Evolutionary conservation across 176 grass and related monocot genomes (phyloP), one percentile per base, ranked within the genome.

Genomic region (Zizania latifolia): DNA sequence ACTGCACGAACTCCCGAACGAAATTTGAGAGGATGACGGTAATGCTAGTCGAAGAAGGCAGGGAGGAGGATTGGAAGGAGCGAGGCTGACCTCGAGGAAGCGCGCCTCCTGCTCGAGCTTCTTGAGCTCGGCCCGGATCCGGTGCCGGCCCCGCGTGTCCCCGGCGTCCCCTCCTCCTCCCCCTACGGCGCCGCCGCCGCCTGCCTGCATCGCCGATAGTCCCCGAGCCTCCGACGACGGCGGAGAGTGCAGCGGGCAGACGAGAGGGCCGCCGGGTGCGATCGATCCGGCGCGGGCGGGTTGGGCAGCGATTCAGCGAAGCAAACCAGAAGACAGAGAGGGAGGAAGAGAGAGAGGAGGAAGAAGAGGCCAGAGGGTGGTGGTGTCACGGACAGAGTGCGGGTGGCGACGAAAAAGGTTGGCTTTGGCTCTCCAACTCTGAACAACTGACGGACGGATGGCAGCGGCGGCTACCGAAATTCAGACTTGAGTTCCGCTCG

Each of bases 61-160:
- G 14, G 26, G 10, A 2, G 33, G 65, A 33, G 26, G 55, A 12
- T 0, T 19, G 46, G 40, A 2, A 56, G 75, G 39, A 3, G 19
- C 2, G 16, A 5, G 66, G 48, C 78, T 4, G 30, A 90, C 88
- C 78, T 90, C 79, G 68, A 90, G 75, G 59, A 90, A 90, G 55
- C 83, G 87, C 17, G 88, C 68, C 68, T 86, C 88, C 62, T 86
- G 83, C 68, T 86, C 88, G 72, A 90, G 83, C 70, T 85, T 85
- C 83, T 86, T 86, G 88, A 90, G 88, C 69, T 86, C 88, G 31
- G 88, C 88, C 74, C 73, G 80, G 83, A 90, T 90, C 83, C 88
- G 88, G 78, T 90, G 88, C 68, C 83, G 74, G 29, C 88, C 88
- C 2, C 83, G 68, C 43, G 76, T 58, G 83, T 82, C 79, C 31